These are phyloP conservation scores for Pleurotus pulmonarius DNA, from an alignment of 768 basidiomycete species.

Conservation along the genomic window DNA sequence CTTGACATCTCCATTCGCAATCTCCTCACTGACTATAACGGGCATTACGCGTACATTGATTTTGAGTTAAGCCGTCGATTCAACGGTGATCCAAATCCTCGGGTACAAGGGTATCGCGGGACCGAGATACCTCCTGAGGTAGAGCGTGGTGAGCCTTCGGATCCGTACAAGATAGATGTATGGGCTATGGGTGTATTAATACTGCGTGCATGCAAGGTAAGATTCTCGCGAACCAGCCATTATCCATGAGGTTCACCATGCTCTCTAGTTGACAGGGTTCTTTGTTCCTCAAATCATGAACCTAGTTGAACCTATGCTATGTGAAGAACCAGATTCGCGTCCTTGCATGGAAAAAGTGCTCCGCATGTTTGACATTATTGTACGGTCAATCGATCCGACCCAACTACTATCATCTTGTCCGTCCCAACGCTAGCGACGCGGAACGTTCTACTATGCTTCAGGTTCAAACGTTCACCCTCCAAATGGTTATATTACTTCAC, in stretches of 20 bases:
- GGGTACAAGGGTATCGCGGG: conserved; percentile 42
- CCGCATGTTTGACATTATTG: conserved; percentile 46
- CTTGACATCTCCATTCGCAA: conserved; percentile 72
- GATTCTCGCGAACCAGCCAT: conserved; percentile 9
- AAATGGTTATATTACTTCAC: conserved; percentile 1
- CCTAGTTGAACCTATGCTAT: conserved; percentile 58
- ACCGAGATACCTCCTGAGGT: conserved; percentile 74
- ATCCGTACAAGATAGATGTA: conserved; percentile 72
- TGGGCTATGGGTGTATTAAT: conserved; percentile 70
- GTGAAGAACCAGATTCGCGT: conserved; percentile 43
- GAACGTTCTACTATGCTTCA: not conserved
- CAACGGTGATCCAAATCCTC: conserved; percentile 30
- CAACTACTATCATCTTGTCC: conserved; percentile 17
- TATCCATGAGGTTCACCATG: conserved; percentile 7
- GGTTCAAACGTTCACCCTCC: not conserved
- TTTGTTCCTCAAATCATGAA: conserved; percentile 57
- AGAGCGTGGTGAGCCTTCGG: conserved; percentile 41
- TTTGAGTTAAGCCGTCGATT: conserved; percentile 64
- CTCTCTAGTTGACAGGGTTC: conserved; percentile 49
- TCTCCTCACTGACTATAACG: conserved; percentile 60
- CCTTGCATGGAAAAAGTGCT: conserved; percentile 49
- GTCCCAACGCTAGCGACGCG: not conserved
- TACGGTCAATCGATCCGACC: conserved; percentile 35
- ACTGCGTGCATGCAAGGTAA: conserved; percentile 61
- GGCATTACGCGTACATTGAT: conserved; percentile 71